Base-by-base conservation (phyloP, 73 alveolate species). In the Blepharisma japonicum region DNA sequence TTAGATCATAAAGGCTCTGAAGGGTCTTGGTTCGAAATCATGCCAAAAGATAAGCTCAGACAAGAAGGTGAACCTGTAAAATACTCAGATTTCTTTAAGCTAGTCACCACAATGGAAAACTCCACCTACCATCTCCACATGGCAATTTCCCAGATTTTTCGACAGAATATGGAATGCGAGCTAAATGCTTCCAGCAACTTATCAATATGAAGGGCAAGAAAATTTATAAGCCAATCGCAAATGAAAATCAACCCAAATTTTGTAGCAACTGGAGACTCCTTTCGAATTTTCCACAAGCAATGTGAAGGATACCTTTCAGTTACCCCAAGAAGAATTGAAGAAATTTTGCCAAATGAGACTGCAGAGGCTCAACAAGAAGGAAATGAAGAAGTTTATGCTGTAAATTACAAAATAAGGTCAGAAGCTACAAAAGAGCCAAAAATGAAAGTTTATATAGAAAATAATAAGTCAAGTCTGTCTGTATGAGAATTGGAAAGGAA, bases 191-290 rank as follows among this genome's bases (percentile, higher is more conserved):
- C 47, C 23, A 61, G 74, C 74, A 61, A 25, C 47, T 61, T 20
- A 2, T 14, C 74, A 8, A 20, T 8, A 9, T 61, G 74, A 39
- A n/a, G 23, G 47, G 74, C 23, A 9, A 61, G 74, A 39, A 61
- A 61, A 39, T 61, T 61, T 61, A 61, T 61, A 14, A 61, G 74
- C 23, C 74, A 61, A 14, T 20, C 47, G 5, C 47, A 8, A 9
- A 61, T 61, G 11, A 18, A 18, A 25, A 39, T 14, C 14, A 61
- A 61, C 46, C 74, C 74, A 9, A 39, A 61, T 61, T 61, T 61
- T 61, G 74, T 61, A 8, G 74, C 74, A 4, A 61, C 74, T 20
- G 74, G 74, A 25, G 74, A 61, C 74, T 61, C 74, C 18, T 61
- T 61, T 61, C 74, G 74, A 2, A 61, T 61, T 9, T 9, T 20